phyloP scores from a whole-genome alignment of 345 rosid genomes.

The Pelargonium nanum region DNA sequence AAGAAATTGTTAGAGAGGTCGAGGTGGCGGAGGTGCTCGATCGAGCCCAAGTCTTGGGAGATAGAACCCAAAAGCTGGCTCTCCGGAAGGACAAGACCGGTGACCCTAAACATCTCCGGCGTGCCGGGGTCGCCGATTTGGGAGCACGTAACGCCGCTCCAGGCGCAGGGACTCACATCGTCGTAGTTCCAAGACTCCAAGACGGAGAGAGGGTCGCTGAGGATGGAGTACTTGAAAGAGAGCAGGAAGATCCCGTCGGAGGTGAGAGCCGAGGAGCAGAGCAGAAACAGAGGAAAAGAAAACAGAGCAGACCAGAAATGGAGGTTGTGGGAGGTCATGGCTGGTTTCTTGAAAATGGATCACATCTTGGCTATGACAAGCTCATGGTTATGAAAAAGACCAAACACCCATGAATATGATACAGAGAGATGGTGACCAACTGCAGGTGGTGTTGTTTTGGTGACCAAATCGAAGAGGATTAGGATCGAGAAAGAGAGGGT shows the following conservation, averaged over 20 bases:
- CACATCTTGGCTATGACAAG: conserved; percentile 14
- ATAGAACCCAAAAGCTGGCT: conserved; percentile 16
- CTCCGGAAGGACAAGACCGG: conserved; percentile 9
- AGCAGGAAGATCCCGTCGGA: conserved; percentile 16
- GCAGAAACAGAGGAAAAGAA: conserved; percentile 3
- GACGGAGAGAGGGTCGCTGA: conserved; percentile 15
- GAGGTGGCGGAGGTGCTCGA: conserved; percentile 13
- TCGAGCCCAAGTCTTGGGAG: conserved; percentile 9
- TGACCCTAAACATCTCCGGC: conserved; percentile 10
- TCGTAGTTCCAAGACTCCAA: conserved; percentile 15
- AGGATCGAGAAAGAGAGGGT: conserved; percentile 10
- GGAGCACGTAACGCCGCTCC: conserved; percentile 15
- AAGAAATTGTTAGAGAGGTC: conserved; percentile 15
- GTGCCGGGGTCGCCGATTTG: conserved; percentile 7
- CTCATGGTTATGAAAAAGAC: conserved; percentile 15
- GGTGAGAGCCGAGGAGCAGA: conserved; percentile 1
- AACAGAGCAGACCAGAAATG: conserved; percentile 9
- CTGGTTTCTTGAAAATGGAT: conserved; percentile 8
- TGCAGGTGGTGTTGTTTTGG: conserved; percentile 49
- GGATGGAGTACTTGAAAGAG: conserved; percentile 16
- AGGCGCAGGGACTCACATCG: conserved; percentile 17
- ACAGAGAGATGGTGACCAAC: conserved; percentile 59
- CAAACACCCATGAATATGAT: conserved; percentile 3
- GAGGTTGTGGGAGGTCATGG: conserved; percentile 24
- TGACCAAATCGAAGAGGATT: conserved; percentile 43